These are phyloP conservation scores for Phaffomyces thermotolerans DNA, from an alignment of 805 yeast species.

Conservation along the genomic window DNA sequence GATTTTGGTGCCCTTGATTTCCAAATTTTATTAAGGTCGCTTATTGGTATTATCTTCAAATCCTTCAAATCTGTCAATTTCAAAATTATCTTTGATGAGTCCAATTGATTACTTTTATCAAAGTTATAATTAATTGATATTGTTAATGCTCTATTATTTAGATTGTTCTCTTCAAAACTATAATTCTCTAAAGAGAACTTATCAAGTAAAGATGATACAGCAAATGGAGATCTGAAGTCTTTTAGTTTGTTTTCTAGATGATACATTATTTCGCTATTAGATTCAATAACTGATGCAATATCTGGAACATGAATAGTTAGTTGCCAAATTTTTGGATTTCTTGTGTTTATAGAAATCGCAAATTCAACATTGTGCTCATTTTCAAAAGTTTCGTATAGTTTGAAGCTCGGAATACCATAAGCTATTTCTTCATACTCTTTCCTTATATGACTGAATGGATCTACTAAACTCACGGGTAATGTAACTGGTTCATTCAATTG, in stretches of 20 bases:
- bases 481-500: neutral
- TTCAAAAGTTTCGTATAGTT: neutral
- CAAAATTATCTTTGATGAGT: neutral
- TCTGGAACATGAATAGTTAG: slow-evolving; percentile 9
- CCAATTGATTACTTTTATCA: slow-evolving; percentile 3
- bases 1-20: slow-evolving; percentile 6
- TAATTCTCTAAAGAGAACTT: neutral
- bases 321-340: slow-evolving; percentile 2
- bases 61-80: slow-evolving; percentile 2
- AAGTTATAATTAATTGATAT: slow-evolving; percentile 5
- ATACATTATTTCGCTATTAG: neutral
- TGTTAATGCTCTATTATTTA: slow-evolving; percentile 5
- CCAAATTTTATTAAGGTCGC: slow-evolving; percentile 11
- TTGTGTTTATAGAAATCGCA: slow-evolving; percentile 6
- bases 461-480: neutral
- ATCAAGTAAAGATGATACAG: slow-evolving; percentile 1
- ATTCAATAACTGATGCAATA: slow-evolving; percentile 3
- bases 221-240: slow-evolving; percentile 3
- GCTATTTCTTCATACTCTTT: neutral
- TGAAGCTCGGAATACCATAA: slow-evolving; percentile 8
- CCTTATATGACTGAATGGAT: slow-evolving; percentile 5
- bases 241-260: neutral
- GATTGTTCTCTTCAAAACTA: neutral
- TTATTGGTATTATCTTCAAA: slow-evolving; percentile 6
- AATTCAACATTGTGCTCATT: slow-evolving; percentile 3